Conservation (phyloP, 1,139 yeast species). For the Meyerozyma carpophila region DNA sequence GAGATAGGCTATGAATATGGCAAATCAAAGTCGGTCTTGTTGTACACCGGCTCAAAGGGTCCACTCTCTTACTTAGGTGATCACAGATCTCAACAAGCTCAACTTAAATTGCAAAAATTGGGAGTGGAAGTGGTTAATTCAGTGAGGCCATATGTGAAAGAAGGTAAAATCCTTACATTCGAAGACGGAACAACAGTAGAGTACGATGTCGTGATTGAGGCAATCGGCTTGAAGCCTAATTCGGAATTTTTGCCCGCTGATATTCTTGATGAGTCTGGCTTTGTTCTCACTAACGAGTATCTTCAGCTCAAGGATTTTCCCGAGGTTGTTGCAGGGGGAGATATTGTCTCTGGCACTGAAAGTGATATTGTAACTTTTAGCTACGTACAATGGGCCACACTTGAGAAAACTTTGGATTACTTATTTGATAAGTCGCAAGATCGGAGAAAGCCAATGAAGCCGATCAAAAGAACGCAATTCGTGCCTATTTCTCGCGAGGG, state of each 20-base stretch:
- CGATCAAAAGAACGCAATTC: slow-evolving; percentile 9
- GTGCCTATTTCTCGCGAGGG: slow-evolving; percentile 33
- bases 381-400: slow-evolving; percentile 17
- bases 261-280: slow-evolving; percentile 15
- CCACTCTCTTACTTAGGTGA: slow-evolving; percentile 18
- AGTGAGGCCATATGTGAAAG: slow-evolving; percentile 6
- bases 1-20: slow-evolving; percentile 23
- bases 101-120: slow-evolving; percentile 15
- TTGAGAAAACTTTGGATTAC: slow-evolving; percentile 12
- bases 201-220: slow-evolving; percentile 26
- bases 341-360: slow-evolving; percentile 19
- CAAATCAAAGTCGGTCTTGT: slow-evolving; percentile 16
- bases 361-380: slow-evolving; percentile 21
- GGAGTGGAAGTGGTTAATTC: slow-evolving; percentile 24
- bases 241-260: slow-evolving; percentile 17
- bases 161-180: slow-evolving; percentile 4
- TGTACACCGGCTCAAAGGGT: slow-evolving; percentile 22
- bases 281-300: slow-evolving; percentile 20
- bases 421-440: slow-evolving; percentile 2
- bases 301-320: slow-evolving; percentile 18
- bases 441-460: slow-evolving; percentile 10
- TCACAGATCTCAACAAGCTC: slow-evolving; percentile 11
- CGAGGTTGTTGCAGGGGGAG: slow-evolving; percentile 30
- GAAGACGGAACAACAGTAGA: slow-evolving; percentile 12
- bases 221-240: slow-evolving; percentile 19